Evolutionary conservation across 1,284 basidiomycete genomes (phyloP).

Genomic region (Sporisorium exsertum): DNA sequence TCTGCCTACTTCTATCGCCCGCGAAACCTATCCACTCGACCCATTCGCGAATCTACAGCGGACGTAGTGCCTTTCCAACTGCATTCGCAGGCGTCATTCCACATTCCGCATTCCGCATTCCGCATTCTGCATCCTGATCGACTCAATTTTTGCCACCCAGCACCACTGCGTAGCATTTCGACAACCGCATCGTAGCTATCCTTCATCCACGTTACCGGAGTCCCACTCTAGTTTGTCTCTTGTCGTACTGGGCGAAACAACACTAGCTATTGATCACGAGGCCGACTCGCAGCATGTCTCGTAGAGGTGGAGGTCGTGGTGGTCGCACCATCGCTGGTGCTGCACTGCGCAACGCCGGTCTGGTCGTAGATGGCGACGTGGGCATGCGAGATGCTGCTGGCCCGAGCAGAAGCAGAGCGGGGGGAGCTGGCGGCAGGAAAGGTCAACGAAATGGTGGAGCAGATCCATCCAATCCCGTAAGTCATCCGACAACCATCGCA

Average conservation of each 20-base stretch:
- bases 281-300: constrained; percentile 23
- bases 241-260: background rate
- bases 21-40: background rate
- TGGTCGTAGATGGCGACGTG: constrained; percentile 42
- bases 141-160: background rate
- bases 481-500: constrained; percentile 18
- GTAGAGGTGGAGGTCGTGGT: constrained; percentile 29
- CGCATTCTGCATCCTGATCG: background rate
- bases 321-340: constrained; percentile 48
- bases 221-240: background rate
- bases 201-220: background rate
- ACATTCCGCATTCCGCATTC: background rate
- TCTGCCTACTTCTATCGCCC: background rate
- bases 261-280: background rate
- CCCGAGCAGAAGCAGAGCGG: constrained; percentile 37
- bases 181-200: background rate
- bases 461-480: constrained; percentile 42
- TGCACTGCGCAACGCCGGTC: constrained; percentile 49
- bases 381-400: constrained; percentile 50
- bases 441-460: constrained; percentile 23
- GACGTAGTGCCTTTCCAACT: background rate
- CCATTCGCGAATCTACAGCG: background rate
- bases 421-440: constrained; percentile 31
- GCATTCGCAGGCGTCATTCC: background rate
- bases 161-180: background rate